phyloP scores from a whole-genome alignment of 192 early-diverging fungal species.

The Podila horticola region DNA sequence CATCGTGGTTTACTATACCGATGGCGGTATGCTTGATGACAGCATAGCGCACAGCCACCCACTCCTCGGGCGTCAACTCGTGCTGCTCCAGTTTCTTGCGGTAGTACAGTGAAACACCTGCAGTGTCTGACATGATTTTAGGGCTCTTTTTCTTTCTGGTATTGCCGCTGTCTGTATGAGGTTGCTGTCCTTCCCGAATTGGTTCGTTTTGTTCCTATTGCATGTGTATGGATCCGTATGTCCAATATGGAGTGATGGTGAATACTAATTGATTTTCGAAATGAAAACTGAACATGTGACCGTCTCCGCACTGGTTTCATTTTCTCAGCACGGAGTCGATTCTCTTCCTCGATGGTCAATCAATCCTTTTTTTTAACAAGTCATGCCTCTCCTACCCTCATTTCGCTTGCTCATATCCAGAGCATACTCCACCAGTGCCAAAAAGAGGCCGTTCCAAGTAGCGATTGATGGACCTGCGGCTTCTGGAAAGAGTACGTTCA shows the following conservation, averaged over 20 bases:
- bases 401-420: not conserved
- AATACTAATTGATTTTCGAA: too few relatives aligned
- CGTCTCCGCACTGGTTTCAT: too few relatives aligned
- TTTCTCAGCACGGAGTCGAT: not conserved
- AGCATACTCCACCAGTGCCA: not conserved
- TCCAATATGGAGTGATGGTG: too few relatives aligned
- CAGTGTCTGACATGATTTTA: constrained; percentile 10
- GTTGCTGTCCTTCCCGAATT: too few relatives aligned
- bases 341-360: not conserved
- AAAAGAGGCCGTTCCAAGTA: constrained; percentile 60
- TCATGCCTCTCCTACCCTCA: not conserved
- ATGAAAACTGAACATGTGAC: too few relatives aligned
- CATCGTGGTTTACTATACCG: constrained; percentile 4
- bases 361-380: not conserved
- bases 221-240: too few relatives aligned
- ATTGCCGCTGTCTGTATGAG: not conserved
- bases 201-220: too few relatives aligned
- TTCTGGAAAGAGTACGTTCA: constrained; percentile 78
- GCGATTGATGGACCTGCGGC: constrained; percentile 88
- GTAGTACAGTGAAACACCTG: constrained; percentile 38
- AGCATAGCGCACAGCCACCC: constrained; percentile 38
- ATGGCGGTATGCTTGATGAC: constrained; percentile 43
- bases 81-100: constrained; percentile 45
- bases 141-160: not conserved
- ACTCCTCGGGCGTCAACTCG: constrained; percentile 43